These are phyloP conservation scores for Sporothrix pallida DNA, from an alignment of 2,329 filamentous ascomycete species.

Conservation along the genomic window DNA sequence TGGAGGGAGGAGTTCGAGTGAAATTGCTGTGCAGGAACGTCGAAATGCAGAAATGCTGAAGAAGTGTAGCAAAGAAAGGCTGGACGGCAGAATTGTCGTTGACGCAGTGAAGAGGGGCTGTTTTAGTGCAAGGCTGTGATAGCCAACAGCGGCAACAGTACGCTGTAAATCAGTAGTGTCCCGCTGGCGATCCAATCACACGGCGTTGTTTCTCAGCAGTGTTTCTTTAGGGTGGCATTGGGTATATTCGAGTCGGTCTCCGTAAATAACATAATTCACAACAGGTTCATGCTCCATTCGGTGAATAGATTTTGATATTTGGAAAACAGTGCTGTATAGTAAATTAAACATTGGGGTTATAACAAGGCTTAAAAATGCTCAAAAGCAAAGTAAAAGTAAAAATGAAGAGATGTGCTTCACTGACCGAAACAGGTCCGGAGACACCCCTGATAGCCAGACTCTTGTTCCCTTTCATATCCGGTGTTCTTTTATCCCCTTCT, in stretches of 20 bases:
- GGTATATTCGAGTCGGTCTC: too few species aligned
- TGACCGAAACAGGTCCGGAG: too few species aligned
- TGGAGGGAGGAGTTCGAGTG: neutral
- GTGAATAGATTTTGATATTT: neutral
- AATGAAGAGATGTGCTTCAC: too few species aligned
- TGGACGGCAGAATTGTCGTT: neutral
- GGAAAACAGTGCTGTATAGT: neutral
- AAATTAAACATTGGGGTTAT: conserved; percentile 15
- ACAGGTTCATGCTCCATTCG: neutral
- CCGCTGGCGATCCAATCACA: neutral
- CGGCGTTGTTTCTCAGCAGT: neutral
- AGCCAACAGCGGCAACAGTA: neutral
- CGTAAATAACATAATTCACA: too few species aligned
- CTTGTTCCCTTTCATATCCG: neutral
- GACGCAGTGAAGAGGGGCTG: conserved; percentile 19
- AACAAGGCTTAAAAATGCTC: conserved; percentile 2
- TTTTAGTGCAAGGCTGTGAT: conserved; percentile 28
- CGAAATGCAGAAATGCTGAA: neutral
- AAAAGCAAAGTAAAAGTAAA: neutral
- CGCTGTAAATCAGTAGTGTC: neutral
- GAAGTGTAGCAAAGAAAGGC: neutral
- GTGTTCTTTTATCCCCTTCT: neutral
- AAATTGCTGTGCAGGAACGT: neutral
- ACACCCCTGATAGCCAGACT: too few species aligned
- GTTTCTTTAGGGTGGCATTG: neutral